phyloP scores from a whole-genome alignment of 345 rosid genomes.

The Salix koriyanagi region DNA sequence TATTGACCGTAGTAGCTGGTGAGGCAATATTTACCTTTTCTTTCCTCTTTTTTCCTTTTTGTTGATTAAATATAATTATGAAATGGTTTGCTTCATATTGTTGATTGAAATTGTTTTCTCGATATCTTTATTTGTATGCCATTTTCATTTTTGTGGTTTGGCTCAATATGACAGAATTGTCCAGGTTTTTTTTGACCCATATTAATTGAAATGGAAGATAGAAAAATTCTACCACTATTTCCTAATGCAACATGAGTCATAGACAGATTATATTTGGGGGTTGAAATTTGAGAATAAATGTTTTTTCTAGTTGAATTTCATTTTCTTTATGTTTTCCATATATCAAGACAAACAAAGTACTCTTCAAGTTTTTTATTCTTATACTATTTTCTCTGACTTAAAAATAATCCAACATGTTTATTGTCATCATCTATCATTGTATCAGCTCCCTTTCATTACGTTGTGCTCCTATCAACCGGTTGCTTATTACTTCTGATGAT shows the following conservation, averaged over 20 bases:
- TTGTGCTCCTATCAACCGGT: too few species aligned
- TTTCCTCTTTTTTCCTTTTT: background rate
- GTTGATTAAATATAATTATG: background rate
- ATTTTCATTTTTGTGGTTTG: background rate
- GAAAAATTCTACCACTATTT: background rate
- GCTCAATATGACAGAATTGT: background rate
- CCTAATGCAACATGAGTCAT: background rate
- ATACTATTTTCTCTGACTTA: too few species aligned
- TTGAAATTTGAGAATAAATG: background rate
- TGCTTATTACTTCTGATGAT: too few species aligned
- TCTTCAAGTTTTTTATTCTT: background rate
- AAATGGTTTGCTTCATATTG: background rate
- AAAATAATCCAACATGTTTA: too few species aligned
- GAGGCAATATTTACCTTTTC: slow-evolving; percentile 23
- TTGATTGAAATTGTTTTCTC: background rate
- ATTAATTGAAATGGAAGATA: background rate
- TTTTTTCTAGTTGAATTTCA: background rate
- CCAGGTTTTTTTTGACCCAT: background rate
- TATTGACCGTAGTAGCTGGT: slow-evolving; percentile 84
- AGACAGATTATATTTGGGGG: background rate
- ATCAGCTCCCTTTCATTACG: too few species aligned
- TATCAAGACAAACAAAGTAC: background rate
- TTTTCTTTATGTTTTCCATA: background rate
- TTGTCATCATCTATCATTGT: too few species aligned
- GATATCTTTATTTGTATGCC: background rate